Evolutionary conservation across 805 yeast genomes (phyloP).

Genomic region (Wickerhamiella spandovensis): DNA sequence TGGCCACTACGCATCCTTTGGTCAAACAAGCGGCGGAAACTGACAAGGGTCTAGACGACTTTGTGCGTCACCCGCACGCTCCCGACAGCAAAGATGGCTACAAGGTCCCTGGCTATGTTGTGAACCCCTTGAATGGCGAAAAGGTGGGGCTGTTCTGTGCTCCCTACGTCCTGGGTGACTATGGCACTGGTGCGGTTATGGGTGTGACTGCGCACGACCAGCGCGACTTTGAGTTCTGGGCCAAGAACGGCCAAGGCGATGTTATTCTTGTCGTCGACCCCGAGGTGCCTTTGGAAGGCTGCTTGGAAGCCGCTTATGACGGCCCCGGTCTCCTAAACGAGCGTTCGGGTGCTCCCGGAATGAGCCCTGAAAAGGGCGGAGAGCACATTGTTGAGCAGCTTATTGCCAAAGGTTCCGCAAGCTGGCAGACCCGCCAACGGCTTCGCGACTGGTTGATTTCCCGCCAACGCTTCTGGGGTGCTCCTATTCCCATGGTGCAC

Average conservation of each 20-base stretch:
- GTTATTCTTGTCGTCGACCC: slow-evolving; percentile 4
- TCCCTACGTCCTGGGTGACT: slow-evolving; percentile 72
- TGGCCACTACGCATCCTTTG: slow-evolving; percentile 59
- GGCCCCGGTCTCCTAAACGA: slow-evolving; percentile 36
- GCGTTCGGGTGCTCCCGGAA: slow-evolving; percentile 38
- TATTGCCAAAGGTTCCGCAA: slow-evolving; percentile 31
- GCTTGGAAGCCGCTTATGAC: slow-evolving; percentile 22
- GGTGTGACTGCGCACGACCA: slow-evolving; percentile 93
- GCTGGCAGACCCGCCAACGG: slow-evolving; percentile 38
- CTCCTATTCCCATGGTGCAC: slow-evolving; percentile 91
- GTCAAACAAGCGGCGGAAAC: slow-evolving; percentile 28
- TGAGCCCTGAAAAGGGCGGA: slow-evolving; percentile 39
- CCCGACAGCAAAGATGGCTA: slow-evolving; percentile 50
- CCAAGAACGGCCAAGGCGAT: slow-evolving; percentile 27
- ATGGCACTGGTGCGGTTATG: slow-evolving; percentile 94
- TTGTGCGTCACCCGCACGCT: slow-evolving; percentile 25
- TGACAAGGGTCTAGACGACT: slow-evolving; percentile 32
- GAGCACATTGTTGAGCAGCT: slow-evolving; percentile 32
- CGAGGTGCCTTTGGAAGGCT: not conserved
- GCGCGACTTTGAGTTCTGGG: slow-evolving; percentile 78
- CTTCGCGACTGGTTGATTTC: slow-evolving; percentile 90
- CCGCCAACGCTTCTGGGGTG: slow-evolving; percentile 96
- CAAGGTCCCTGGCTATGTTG: slow-evolving; percentile 29
- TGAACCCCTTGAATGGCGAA: slow-evolving; percentile 43
- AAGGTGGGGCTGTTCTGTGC: slow-evolving; percentile 72